Percentiles rank a stretch among this genome's conserved stretches.
Evolutionary conservation across 2,329 filamentous ascomycete species (phyloP).

Genomic region (Trichoderma oligosporum): DNA sequence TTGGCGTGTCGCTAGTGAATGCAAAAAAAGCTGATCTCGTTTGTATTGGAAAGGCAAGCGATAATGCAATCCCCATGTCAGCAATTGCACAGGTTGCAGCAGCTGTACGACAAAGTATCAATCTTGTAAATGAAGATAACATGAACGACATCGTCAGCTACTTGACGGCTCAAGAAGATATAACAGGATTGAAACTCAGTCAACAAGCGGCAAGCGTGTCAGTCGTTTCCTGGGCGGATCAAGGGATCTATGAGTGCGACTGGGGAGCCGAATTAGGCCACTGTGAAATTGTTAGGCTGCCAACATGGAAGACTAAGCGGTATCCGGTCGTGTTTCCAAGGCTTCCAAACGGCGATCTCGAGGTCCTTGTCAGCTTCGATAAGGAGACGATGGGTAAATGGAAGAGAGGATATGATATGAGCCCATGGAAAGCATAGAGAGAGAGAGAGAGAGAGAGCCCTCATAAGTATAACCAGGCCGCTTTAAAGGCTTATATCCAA

Average conservation of each 20-base stretch:
- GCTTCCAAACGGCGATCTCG: slow-evolving; percentile 9
- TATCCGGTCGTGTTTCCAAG: slow-evolving; percentile 10
- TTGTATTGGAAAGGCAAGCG: neutral
- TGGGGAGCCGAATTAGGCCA: slow-evolving; percentile 2
- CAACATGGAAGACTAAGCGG: slow-evolving; percentile 1
- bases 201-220: neutral
- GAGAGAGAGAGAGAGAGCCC: neutral
- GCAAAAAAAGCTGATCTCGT: slow-evolving; percentile 7
- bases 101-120: slow-evolving; percentile 1
- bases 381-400: neutral
- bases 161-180: neutral
- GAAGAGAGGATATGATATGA: neutral
- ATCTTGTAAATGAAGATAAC: neutral
- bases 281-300: slow-evolving; percentile 1
- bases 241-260: slow-evolving; percentile 9
- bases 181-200: slow-evolving; percentile 2
- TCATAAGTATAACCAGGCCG: too few relatives aligned
- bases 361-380: slow-evolving; percentile 8
- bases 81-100: slow-evolving; percentile 2
- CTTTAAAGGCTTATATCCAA: too few relatives aligned
- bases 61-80: neutral
- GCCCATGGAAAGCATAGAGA: neutral
- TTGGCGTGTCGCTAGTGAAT: neutral
- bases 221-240: slow-evolving; percentile 8
- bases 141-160: slow-evolving; percentile 1